Percentiles rank a stretch among this genome's conserved stretches.
Conservation (phyloP, 2,329 filamentous ascomycete species). For the Aspergillus tanneri region DNA sequence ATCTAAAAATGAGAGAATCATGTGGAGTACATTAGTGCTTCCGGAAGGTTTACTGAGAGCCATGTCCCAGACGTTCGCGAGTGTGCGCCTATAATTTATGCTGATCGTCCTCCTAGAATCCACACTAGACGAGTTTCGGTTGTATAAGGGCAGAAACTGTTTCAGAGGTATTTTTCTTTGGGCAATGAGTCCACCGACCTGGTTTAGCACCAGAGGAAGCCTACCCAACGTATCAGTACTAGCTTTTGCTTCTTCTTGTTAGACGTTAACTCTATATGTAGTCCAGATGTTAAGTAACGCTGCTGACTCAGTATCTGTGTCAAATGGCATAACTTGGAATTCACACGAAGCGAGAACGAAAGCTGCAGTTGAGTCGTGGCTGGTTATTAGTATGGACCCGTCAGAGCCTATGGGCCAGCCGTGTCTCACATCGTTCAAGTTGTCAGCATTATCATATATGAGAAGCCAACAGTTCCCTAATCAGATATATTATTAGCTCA, state of each 20-base stretch:
- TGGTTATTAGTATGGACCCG: constrained; percentile 4
- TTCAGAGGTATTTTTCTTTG: constrained; percentile 4
- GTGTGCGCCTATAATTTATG: background rate
- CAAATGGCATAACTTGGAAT: constrained; percentile 1
- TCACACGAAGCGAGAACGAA: constrained; percentile 1
- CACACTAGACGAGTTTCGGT: constrained; percentile 3
- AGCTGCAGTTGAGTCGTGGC: constrained; percentile 2
- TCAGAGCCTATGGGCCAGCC: background rate
- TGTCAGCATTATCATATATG: constrained; percentile 5
- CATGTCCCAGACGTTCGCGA: constrained; percentile 12
- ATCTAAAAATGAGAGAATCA: constrained; percentile 13
- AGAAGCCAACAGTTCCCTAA: constrained; percentile 4
- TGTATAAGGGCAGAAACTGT: constrained; percentile 6
- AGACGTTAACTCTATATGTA: background rate
- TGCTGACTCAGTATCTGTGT: background rate
- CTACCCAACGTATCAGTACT: constrained; percentile 7
- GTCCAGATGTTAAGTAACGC: constrained; percentile 4
- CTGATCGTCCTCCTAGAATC: constrained; percentile 4
- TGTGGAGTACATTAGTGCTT: constrained; percentile 6
- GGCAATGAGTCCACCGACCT: constrained; percentile 12
- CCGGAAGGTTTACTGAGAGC: constrained; percentile 11
- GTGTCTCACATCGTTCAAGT: constrained; percentile 1
- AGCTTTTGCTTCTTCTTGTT: constrained; percentile 1
- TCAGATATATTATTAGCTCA: background rate
- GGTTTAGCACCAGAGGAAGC: constrained; percentile 9